Percentiles rank a stretch among this genome's conserved stretches.
Conservation (phyloP, 257 asterid species). For the Orobanche coerulescens region DNA sequence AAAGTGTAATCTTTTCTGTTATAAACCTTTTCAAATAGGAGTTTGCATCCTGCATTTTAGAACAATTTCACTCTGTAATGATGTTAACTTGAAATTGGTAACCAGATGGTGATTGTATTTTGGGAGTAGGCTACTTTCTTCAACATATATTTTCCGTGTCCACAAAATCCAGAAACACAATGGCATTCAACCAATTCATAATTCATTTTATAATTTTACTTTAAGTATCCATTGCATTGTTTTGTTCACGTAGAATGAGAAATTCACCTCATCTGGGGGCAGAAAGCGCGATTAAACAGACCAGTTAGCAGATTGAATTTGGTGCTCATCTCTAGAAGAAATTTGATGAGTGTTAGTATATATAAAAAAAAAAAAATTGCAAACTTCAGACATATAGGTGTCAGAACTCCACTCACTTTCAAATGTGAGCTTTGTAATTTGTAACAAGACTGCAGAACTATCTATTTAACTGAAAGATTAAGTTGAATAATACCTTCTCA, state of each 20-base stretch:
- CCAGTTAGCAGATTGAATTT: neutral
- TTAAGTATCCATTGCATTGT: neutral
- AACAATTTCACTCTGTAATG: neutral
- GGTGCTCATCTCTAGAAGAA: conserved; percentile 7
- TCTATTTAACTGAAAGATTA: conserved; percentile 12
- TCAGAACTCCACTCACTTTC: conserved; percentile 12
- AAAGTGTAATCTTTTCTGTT: too few relatives aligned
- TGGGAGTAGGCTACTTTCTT: neutral
- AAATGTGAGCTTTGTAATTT: neutral
- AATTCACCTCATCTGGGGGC: neutral
- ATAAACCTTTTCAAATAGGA: too few relatives aligned
- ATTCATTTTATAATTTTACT: neutral
- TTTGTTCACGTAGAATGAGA: conserved; percentile 6
- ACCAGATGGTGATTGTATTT: neutral
- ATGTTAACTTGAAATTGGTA: neutral
- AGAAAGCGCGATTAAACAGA: neutral
- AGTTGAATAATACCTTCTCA: conserved; percentile 71
- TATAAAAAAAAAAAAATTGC: conserved; percentile 4
- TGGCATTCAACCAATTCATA: conserved; percentile 2
- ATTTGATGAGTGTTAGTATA: neutral
- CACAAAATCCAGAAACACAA: neutral
- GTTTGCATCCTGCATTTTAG: too few relatives aligned
- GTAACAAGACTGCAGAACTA: neutral
- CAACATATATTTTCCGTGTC: neutral
- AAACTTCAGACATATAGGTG: neutral